Percentiles rank a stretch among this genome's conserved stretches.
Evolutionary conservation across 768 basidiomycete genomes (phyloP).

Genomic region (Boletus sp.): DNA sequence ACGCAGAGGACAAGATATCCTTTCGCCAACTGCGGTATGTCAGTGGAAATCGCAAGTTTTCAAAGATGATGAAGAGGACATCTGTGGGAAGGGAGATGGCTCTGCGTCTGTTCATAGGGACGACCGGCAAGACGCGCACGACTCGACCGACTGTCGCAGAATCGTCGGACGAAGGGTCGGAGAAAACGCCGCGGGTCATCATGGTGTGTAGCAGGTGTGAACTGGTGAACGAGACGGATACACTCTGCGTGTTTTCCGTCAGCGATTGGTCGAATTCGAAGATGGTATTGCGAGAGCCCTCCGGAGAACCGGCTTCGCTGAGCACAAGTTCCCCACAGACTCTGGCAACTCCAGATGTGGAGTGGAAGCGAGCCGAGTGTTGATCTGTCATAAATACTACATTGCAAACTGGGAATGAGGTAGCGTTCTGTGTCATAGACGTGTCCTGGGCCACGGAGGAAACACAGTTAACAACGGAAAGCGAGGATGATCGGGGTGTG

Average conservation of each 20-base stretch:
- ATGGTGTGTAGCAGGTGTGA: background rate
- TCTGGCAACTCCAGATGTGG: background rate
- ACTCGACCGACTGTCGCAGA: conserved; percentile 2
- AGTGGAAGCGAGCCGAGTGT: background rate
- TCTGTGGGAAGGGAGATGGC: conserved; percentile 5
- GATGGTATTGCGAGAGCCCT: background rate
- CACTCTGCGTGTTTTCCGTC: conserved; percentile 9
- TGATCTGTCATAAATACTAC: background rate
- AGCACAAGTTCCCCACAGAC: conserved; percentile 4
- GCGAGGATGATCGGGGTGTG: background rate
- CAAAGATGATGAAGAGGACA: conserved; percentile 6
- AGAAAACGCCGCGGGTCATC: background rate
- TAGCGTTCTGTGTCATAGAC: background rate
- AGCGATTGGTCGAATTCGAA: conserved; percentile 8
- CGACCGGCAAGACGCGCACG: background rate
- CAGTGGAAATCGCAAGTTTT: background rate
- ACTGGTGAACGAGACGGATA: conserved; percentile 12
- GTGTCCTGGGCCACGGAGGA: background rate
- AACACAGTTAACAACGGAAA: background rate
- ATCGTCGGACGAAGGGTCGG: background rate
- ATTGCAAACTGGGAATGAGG: background rate
- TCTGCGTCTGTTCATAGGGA: background rate
- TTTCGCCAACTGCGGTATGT: background rate
- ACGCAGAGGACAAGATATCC: conserved; percentile 5
- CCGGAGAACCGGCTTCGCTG: background rate